phyloP scores from a whole-genome alignment of 169 alveolate genomes.

The Fabrea salina region DNA sequence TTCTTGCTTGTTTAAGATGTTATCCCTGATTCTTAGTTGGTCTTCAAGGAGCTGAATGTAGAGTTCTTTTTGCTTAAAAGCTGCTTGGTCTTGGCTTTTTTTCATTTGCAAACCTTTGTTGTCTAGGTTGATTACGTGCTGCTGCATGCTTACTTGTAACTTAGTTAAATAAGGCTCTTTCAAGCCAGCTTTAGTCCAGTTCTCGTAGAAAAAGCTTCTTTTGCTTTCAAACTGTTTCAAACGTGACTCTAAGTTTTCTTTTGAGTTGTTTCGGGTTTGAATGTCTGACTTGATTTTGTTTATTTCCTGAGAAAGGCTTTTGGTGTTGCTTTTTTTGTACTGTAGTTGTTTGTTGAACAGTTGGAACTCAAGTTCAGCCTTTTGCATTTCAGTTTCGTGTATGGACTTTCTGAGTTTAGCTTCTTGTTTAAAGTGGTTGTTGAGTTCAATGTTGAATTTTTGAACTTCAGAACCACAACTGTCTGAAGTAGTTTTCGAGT shows the following conservation, averaged over 20 bases:
- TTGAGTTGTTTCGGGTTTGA: not conserved
- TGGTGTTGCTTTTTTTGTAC: not conserved
- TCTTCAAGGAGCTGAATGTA: slow-evolving; percentile 21
- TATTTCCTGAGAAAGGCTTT: too few species aligned
- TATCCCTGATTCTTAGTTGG: slow-evolving; percentile 20
- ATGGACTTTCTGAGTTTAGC: not conserved
- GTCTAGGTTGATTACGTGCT: not conserved
- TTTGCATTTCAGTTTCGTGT: not conserved
- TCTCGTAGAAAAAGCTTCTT: not conserved
- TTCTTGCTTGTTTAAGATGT: not conserved
- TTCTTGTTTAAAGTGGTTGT: slow-evolving; percentile 13
- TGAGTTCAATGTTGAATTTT: not conserved
- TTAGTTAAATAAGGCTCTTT: not conserved
- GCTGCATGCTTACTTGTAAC: not conserved
- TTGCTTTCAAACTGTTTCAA: not conserved
- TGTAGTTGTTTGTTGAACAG: not conserved
- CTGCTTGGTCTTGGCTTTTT: not conserved
- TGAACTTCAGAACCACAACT: slow-evolving; percentile 20
- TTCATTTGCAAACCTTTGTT: not conserved
- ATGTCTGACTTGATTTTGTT: too few species aligned
- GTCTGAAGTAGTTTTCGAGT: not conserved
- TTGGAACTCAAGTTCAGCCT: not conserved
- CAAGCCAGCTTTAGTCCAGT: not conserved
- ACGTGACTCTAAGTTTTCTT: not conserved
- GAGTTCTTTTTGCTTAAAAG: slow-evolving; percentile 13